phyloP scores from a whole-genome alignment of 2,329 filamentous ascomycete genomes.

The Fusarium sulawesiense region DNA sequence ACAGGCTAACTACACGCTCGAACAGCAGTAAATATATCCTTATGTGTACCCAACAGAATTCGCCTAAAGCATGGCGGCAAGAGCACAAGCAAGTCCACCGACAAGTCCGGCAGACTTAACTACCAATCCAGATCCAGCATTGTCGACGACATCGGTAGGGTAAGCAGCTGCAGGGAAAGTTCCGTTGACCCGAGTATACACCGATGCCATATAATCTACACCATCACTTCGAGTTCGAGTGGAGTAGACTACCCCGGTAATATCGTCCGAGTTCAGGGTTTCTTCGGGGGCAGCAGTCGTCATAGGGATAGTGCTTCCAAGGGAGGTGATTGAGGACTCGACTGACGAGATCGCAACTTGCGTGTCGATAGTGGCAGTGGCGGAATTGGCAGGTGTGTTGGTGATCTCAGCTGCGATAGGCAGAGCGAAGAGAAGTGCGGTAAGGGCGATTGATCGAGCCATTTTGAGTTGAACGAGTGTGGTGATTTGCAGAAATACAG shows the following conservation, averaged over 20 bases:
- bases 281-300: background rate
- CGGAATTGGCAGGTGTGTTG: background rate
- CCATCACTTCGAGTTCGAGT: background rate
- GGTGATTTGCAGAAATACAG: background rate
- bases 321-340: background rate
- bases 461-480: background rate
- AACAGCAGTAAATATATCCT: background rate
- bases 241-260: background rate
- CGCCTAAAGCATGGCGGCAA: background rate
- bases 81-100: background rate
- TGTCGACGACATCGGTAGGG: background rate
- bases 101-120: background rate
- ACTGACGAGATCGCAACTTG: background rate
- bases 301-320: background rate
- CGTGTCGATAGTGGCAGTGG: background rate
- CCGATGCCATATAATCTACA: background rate
- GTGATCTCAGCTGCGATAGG: background rate
- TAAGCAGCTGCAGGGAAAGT: background rate
- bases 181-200: background rate
- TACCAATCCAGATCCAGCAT: background rate
- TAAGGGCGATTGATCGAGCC: background rate
- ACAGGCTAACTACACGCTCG: background rate
- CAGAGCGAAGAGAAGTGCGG: background rate
- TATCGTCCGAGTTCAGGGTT: background rate
- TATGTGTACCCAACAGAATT: background rate